phyloP scores from a whole-genome alignment of 805 yeast genomes.

The Spathaspora hagerdaliae region DNA sequence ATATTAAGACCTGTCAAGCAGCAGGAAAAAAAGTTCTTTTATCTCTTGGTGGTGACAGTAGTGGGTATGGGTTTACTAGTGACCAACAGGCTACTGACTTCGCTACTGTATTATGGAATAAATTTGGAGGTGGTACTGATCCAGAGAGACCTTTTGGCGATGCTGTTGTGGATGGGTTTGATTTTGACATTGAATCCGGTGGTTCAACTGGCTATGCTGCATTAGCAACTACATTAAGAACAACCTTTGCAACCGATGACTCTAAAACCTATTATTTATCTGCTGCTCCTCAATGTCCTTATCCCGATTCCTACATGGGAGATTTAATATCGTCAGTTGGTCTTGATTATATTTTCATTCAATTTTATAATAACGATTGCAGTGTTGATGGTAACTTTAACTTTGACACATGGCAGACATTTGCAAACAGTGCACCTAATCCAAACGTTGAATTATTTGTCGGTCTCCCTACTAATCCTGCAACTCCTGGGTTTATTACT shows the following conservation, averaged over 20 bases:
- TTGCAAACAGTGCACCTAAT: slow-evolving; percentile 64
- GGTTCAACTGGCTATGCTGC: slow-evolving; percentile 19
- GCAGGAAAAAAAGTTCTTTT: slow-evolving; percentile 70
- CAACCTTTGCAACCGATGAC: slow-evolving; percentile 13
- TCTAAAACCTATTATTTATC: slow-evolving; percentile 68
- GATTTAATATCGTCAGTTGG: slow-evolving; percentile 42
- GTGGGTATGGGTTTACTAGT: slow-evolving; percentile 45
- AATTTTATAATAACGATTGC: slow-evolving; percentile 87
- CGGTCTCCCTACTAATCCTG: slow-evolving; percentile 61
- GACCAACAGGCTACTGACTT: slow-evolving; percentile 53
- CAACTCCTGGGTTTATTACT: slow-evolving; percentile 45
- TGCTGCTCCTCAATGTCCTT: slow-evolving; percentile 92
- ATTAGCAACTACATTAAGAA: slow-evolving; percentile 24
- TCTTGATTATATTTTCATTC: slow-evolving; percentile 79
- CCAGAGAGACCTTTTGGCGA: slow-evolving; percentile 22
- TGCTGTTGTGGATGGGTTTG: slow-evolving; percentile 32
- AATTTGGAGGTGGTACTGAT: slow-evolving; percentile 27
- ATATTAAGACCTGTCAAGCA: slow-evolving; percentile 68
- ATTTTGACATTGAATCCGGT: slow-evolving; percentile 27
- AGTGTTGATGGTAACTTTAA: slow-evolving; percentile 47
- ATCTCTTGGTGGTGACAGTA: slow-evolving; percentile 51
- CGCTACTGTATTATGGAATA: slow-evolving; percentile 38
- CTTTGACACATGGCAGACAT: slow-evolving; percentile 68
- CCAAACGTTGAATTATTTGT: slow-evolving; percentile 62
- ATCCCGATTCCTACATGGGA: slow-evolving; percentile 59